Evolutionary conservation across 495 filamentous ascomycete species (phyloP).

Genomic region (Penicillium bialowiezense): DNA sequence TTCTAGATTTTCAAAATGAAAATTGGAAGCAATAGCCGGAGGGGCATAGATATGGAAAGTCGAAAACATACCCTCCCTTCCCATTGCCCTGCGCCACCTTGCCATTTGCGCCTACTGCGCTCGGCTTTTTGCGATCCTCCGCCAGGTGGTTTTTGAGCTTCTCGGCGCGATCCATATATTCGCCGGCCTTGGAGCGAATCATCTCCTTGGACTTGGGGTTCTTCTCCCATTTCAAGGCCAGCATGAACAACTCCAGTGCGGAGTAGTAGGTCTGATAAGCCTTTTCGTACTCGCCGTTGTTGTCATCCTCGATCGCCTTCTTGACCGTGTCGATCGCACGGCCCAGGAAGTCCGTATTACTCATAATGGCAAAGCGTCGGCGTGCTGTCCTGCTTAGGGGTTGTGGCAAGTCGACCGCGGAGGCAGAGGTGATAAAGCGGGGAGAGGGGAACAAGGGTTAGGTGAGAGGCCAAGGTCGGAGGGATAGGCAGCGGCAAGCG

Average conservation of each 20-base stretch:
- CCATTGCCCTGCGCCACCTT: constrained; percentile 67
- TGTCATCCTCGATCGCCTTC: constrained; percentile 95
- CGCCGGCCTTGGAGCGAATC: constrained; percentile 85
- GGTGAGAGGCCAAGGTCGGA: constrained; percentile 18
- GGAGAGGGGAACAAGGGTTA: constrained; percentile 19
- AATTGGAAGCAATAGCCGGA: background rate
- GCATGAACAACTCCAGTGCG: constrained; percentile 92
- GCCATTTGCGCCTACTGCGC: constrained; percentile 81
- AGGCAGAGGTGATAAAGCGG: constrained; percentile 24
- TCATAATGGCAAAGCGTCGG: constrained; percentile 57
- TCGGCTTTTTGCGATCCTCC: constrained; percentile 73
- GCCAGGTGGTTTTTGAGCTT: constrained; percentile 90
- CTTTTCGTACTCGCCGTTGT: constrained; percentile 91
- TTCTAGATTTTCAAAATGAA: background rate
- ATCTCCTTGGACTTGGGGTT: constrained; percentile 94
- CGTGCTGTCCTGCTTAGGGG: constrained; percentile 6
- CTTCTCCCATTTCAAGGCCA: constrained; percentile 98
- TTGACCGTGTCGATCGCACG: constrained; percentile 94
- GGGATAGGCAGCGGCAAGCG: constrained; percentile 3
- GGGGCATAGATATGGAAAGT: background rate
- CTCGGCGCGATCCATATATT: constrained; percentile 98
- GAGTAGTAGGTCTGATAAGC: constrained; percentile 94
- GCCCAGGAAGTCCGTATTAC: constrained; percentile 94
- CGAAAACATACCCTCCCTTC: constrained; percentile 57
- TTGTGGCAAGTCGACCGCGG: constrained; percentile 22